A percentile compares a stretch with the other conserved stretches of the same genome.
Conservation (phyloP, 1,139 yeast species). For the Taphrina communis region DNA sequence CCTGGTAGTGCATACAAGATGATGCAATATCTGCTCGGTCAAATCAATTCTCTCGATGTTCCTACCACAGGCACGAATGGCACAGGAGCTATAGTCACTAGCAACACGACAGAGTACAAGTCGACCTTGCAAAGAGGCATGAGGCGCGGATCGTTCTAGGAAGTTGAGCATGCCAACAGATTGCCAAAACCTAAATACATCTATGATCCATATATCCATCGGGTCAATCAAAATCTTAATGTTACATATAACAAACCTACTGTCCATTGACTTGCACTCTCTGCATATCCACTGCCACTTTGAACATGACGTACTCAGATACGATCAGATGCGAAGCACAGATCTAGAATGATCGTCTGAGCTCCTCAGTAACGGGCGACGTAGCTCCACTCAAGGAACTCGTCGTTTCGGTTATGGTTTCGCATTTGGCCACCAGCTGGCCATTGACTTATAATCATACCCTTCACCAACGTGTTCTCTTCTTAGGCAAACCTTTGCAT, state of each 20-base stretch:
- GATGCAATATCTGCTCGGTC: slow-evolving; percentile 24
- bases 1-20: slow-evolving; percentile 9
- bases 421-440: neutral
- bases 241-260: too few species aligned
- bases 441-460: too few species aligned
- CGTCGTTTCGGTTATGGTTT: neutral
- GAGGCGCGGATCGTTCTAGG: neutral
- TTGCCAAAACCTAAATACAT: too few species aligned
- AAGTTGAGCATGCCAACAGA: too few species aligned
- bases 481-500: neutral
- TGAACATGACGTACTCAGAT: neutral
- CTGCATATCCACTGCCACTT: too few species aligned
- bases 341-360: slow-evolving; percentile 11
- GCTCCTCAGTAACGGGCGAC: neutral
- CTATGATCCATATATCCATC: too few species aligned
- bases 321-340: slow-evolving; percentile 8
- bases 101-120: slow-evolving; percentile 3
- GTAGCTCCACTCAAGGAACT: neutral
- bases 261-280: too few species aligned
- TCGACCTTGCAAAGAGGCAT: neutral
- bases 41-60: neutral
- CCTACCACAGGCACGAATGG: slow-evolving; percentile 10
- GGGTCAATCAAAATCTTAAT: too few species aligned
- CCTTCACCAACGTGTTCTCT: too few species aligned
- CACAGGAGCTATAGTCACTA: slow-evolving; percentile 3